A percentile compares a stretch with the other conserved stretches of the same genome.
These are phyloP conservation scores for Zygoascus sp. DNA, from an alignment of 1,139 yeast genomes.

Conservation along the genomic window DNA sequence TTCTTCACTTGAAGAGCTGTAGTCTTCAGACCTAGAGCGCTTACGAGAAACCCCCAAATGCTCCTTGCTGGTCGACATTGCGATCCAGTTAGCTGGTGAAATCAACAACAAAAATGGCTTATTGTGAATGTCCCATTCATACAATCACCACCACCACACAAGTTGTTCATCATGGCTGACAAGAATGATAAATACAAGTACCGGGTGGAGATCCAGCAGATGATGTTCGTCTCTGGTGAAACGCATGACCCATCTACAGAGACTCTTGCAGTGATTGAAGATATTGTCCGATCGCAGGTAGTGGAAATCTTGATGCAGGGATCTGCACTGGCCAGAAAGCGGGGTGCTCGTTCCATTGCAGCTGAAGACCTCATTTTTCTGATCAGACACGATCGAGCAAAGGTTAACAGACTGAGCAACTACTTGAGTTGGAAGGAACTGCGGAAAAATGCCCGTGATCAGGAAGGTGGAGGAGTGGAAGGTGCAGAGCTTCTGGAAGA, in stretches of 20 bases:
- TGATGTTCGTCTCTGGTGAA: constrained; percentile 99
- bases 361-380: constrained; percentile 92
- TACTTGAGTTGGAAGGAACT: constrained; percentile 97
- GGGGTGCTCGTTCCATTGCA: constrained; percentile 82
- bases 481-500: constrained; percentile 53
- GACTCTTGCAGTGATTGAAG: constrained; percentile 87
- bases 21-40: not conserved
- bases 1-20: not conserved
- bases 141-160: not conserved
- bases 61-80: not conserved
- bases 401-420: constrained; percentile 84
- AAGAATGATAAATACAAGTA: constrained; percentile 58
- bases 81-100: no score
- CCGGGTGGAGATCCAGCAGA: constrained; percentile 84
- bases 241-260: constrained; percentile 90
- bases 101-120: no score
- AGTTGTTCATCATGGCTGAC: not conserved
- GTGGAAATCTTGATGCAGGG: constrained; percentile 73
- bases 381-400: constrained; percentile 90
- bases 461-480: constrained; percentile 78
- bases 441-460: constrained; percentile 93
- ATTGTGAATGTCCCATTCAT: no score
- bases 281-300: constrained; percentile 92
- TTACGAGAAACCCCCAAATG: not conserved
- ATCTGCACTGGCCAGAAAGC: constrained; percentile 64